A percentile compares a stretch with the other conserved stretches of the same genome.
Conservation (phyloP, 1,139 yeast species). For the Tardiomyces digboiensis region DNA sequence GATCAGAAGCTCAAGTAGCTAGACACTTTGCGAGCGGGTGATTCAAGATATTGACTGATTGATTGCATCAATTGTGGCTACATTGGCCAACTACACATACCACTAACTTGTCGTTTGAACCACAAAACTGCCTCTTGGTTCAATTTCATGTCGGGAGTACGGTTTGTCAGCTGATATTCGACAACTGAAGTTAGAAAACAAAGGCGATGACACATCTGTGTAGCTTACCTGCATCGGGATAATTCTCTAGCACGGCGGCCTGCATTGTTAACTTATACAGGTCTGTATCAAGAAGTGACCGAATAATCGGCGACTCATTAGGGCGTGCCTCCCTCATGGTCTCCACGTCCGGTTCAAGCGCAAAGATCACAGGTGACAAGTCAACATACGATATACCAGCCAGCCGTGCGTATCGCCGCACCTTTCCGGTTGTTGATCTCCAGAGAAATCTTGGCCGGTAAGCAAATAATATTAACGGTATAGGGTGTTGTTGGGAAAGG, state of each 20-base stretch:
- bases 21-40: no score
- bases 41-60: no score
- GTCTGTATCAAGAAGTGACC: slow-evolving; percentile 84
- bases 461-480: no score
- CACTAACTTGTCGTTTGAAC: slow-evolving; percentile 51
- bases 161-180: slow-evolving; percentile 64
- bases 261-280: slow-evolving; percentile 95
- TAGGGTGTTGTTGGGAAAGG: no score
- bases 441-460: not conserved
- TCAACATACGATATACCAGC: no score
- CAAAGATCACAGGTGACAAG: no score
- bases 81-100: not conserved
- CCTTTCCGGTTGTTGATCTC: not conserved
- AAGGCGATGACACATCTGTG: no score
- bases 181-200: slow-evolving; percentile 31
- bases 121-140: slow-evolving; percentile 59
- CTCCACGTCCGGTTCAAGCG: no score
- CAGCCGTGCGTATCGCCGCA: no score
- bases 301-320: slow-evolving; percentile 47
- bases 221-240: slow-evolving; percentile 36
- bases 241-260: slow-evolving; percentile 80
- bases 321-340: no score
- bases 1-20: no score
- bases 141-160: slow-evolving; percentile 64
- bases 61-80: slow-evolving; percentile 5